Percentiles rank a stretch among this genome's conserved stretches.
Conservation (phyloP, 768 basidiomycete genomes). For the Leccinum uliginosum region DNA sequence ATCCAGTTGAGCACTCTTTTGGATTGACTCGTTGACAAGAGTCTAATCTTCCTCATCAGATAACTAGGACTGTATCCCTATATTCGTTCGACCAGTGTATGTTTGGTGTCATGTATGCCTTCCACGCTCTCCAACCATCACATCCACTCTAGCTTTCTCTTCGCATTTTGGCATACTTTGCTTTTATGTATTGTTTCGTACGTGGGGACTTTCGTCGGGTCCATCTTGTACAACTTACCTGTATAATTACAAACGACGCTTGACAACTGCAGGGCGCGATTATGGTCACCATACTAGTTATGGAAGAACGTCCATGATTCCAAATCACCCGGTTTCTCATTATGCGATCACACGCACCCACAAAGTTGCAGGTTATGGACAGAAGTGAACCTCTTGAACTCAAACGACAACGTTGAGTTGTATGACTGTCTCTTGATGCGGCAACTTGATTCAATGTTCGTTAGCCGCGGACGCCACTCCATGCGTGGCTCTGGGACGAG, state of each 20-base stretch:
- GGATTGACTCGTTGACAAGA: not conserved
- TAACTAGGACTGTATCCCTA: not conserved
- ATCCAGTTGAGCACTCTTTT: constrained; percentile 5
- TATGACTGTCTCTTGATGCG: not conserved
- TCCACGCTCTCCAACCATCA: not conserved
- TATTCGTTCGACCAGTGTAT: constrained; percentile 11
- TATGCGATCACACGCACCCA: not conserved
- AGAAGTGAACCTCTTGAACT: constrained; percentile 2
- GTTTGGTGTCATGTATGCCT: not conserved
- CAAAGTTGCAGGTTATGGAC: not conserved
- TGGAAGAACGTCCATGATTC: not conserved
- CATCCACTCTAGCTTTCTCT: not conserved
- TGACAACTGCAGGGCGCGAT: not conserved
- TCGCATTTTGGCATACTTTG: constrained; percentile 1
- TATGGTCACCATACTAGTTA: not conserved
- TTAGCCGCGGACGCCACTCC: not conserved
- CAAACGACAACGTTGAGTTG: constrained; percentile 3
- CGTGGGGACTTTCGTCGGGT: not conserved
- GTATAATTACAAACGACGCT: constrained; percentile 1
- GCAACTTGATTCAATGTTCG: not conserved
- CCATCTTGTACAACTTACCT: not conserved
- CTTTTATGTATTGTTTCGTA: constrained; percentile 6
- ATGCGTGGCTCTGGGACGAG: not conserved
- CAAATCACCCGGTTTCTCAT: not conserved
- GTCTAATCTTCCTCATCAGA: not conserved